phyloP scores from a whole-genome alignment of 169 alveolate species.

The Pseudocohnilembus persalinus region DNA sequence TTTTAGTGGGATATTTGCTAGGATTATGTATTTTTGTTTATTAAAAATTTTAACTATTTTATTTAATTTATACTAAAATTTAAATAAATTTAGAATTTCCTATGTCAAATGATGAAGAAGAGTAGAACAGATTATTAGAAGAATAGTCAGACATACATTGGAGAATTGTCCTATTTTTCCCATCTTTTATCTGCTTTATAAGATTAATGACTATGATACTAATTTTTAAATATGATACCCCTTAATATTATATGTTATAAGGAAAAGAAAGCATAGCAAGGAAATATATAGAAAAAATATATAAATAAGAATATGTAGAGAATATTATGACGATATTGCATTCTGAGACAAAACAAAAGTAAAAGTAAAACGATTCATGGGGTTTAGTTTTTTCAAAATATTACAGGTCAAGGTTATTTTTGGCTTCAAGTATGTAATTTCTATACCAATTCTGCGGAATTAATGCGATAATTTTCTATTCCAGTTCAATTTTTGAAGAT shows the following conservation, averaged over 20 bases:
- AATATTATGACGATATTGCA: background rate
- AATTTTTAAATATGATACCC: background rate
- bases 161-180: background rate
- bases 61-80: no score
- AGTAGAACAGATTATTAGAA: no score
- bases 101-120: no score
- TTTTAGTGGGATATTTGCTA: background rate
- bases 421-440: background rate
- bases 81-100: background rate
- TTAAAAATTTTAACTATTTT: no score
- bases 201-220: background rate
- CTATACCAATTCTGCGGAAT: background rate
- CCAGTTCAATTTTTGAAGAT: background rate
- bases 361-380: background rate
- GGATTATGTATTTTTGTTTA: background rate
- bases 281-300: background rate
- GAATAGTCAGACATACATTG: background rate
- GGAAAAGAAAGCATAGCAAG: background rate
- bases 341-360: background rate
- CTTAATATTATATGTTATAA: background rate
- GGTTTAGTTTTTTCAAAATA: background rate
- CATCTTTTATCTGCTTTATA: background rate
- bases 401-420: background rate
- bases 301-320: background rate
- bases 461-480: background rate